A percentile compares a stretch with the other conserved stretches of the same genome.
Conservation (phyloP, 192 early-diverging fungal species). For the Backusella sp. region DNA sequence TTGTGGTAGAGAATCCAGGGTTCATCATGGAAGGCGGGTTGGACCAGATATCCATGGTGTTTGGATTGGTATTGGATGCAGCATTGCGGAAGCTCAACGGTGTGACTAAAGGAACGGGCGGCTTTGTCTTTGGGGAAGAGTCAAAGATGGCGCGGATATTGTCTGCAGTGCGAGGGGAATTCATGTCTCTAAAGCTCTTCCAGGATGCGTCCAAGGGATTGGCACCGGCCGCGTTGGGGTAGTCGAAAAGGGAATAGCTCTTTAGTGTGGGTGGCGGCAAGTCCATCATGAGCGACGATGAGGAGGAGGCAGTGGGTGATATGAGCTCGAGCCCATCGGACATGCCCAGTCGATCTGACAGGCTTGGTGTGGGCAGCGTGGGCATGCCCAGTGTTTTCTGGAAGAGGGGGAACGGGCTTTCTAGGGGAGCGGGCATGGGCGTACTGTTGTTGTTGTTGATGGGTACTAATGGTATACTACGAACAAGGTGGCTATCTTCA, state of each 20-base stretch:
- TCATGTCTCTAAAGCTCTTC: constrained; percentile 20
- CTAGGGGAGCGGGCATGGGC: neutral
- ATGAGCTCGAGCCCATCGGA: neutral
- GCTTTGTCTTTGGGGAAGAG: neutral
- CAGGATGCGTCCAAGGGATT: constrained; percentile 12
- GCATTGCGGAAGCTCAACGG: constrained; percentile 1
- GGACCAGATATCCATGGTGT: constrained; percentile 11
- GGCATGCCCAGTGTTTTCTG: neutral
- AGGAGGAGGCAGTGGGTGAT: constrained; percentile 2
- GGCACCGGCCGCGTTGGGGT: constrained; percentile 1
- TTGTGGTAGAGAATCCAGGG: neutral
- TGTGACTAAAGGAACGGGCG: neutral
- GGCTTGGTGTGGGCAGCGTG: neutral
- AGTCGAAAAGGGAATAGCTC: constrained; percentile 27
- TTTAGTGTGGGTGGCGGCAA: constrained; percentile 1
- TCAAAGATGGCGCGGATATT: constrained; percentile 25
- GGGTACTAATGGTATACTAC: neutral
- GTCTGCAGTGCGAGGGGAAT: constrained; percentile 9
- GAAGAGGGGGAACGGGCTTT: neutral
- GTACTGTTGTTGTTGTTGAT: neutral
- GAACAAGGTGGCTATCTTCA: constrained; percentile 4
- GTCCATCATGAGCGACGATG: constrained; percentile 5
- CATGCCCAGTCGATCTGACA: neutral
- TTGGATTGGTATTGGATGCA: constrained; percentile 5
- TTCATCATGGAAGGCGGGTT: constrained; percentile 12